Conservation (phyloP, 2,329 filamentous ascomycete genomes). For the Ceratocystis papillata region DNA sequence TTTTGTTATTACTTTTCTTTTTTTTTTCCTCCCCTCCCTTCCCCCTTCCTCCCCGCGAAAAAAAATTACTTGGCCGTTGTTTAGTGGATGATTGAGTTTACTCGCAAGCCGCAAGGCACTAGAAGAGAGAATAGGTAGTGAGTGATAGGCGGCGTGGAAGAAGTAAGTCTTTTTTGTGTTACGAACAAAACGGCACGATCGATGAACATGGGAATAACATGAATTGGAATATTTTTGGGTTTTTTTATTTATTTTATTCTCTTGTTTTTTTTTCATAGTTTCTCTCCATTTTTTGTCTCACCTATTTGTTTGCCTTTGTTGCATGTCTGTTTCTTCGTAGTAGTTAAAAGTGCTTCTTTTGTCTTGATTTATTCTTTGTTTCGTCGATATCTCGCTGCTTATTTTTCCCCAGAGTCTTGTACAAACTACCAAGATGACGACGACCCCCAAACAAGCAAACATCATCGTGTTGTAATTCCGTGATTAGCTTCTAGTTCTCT, state of each 20-base stretch:
- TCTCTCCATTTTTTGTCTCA: neutral
- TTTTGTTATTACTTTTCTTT: slow-evolving; percentile 15
- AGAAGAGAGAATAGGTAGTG: neutral
- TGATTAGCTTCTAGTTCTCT: neutral
- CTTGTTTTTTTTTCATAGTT: neutral
- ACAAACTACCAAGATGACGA: neutral
- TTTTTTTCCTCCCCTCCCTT: neutral
- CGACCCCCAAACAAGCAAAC: neutral
- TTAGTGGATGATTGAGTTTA: too few relatives aligned
- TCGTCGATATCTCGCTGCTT: neutral
- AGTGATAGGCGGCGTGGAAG: neutral
- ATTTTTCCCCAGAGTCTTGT: slow-evolving; percentile 1
- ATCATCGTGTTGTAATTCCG: neutral
- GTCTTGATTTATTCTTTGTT: slow-evolving; percentile 11
- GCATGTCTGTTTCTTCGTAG: neutral
- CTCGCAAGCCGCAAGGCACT: neutral
- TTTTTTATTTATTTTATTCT: slow-evolving; percentile 6
- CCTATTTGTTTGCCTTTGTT: slow-evolving; percentile 3
- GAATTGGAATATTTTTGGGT: slow-evolving; percentile 1
- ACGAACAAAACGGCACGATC: neutral
- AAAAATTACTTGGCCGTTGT: neutral
- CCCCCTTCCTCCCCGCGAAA: neutral
- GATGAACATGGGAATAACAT: slow-evolving; percentile 6
- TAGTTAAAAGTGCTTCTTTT: slow-evolving; percentile 7
- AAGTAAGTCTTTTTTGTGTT: neutral